A percentile compares a stretch with the other conserved stretches of the same genome.
phyloP scores from a whole-genome alignment of 768 basidiomycete genomes.

The Tricholoma sp. region DNA sequence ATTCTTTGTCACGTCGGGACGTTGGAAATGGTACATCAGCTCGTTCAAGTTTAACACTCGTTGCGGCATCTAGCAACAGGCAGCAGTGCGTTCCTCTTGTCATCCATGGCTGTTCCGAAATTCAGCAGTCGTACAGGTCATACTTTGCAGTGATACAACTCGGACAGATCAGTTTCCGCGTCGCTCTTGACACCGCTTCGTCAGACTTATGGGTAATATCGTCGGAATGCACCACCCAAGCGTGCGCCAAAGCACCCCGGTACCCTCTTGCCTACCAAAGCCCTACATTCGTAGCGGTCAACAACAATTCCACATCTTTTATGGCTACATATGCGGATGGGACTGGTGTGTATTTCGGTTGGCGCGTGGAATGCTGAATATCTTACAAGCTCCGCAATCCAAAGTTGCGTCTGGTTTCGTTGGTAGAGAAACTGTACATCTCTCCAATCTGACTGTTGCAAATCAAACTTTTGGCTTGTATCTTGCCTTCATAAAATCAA shows the following conservation, averaged over 20 bases:
- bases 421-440: conserved; percentile 54
- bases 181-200: conserved; percentile 71
- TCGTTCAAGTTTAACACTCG: conserved; percentile 35
- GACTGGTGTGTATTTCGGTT: conserved; percentile 44
- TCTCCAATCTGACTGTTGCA: conserved; percentile 55
- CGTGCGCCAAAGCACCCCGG: conserved; percentile 55
- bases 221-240: conserved; percentile 49
- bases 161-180: conserved; percentile 62
- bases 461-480: conserved; percentile 65
- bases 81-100: conserved; percentile 27
- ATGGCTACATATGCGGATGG: conserved; percentile 59
- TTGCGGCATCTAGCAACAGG: conserved; percentile 43
- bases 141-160: conserved; percentile 59
- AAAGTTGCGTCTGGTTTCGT: conserved; percentile 67
- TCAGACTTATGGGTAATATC: conserved; percentile 69
- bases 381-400: background rate
- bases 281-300: conserved; percentile 57
- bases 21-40: conserved; percentile 24
- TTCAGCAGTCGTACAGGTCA: conserved; percentile 38
- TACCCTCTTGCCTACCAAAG: conserved; percentile 68
- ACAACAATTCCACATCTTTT: conserved; percentile 58
- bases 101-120: conserved; percentile 7
- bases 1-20: conserved; percentile 7
- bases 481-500: background rate
- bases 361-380: background rate